Evolutionary conservation across 192 early-diverging fungal species (phyloP).

Genomic region (Coemansia biformis): DNA sequence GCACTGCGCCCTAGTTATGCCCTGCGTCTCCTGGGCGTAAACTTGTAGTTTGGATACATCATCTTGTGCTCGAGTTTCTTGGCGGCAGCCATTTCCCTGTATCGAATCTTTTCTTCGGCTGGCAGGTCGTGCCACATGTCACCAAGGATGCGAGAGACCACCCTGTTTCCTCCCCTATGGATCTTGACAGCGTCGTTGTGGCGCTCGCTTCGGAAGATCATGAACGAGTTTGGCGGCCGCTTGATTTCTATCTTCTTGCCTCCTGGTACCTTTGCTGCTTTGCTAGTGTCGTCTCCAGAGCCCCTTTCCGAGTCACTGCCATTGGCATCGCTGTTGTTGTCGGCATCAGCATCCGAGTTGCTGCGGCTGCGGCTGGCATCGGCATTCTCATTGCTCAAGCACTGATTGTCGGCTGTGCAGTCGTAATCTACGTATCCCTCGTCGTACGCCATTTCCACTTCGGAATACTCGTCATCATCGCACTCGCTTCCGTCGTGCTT

Average conservation of each 20-base stretch:
- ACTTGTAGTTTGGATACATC: slow-evolving; percentile 50
- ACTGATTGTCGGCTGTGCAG: too few species aligned
- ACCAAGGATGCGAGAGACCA: slow-evolving; percentile 42
- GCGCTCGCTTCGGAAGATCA: slow-evolving; percentile 42
- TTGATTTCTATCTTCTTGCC: slow-evolving; percentile 46
- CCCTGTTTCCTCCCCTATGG: slow-evolving; percentile 46
- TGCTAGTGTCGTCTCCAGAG: neutral
- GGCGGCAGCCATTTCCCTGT: slow-evolving; percentile 35
- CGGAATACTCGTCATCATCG: slow-evolving; percentile 6
- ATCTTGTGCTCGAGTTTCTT: slow-evolving; percentile 46
- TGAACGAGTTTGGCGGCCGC: slow-evolving; percentile 49
- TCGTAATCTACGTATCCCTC: too few species aligned
- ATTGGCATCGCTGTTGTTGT: slow-evolving; percentile 2
- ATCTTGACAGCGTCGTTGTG: slow-evolving; percentile 44
- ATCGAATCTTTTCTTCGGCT: slow-evolving; percentile 20
- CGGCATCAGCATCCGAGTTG: too few species aligned
- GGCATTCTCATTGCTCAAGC: too few species aligned
- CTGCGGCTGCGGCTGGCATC: too few species aligned
- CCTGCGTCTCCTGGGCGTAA: slow-evolving; percentile 40
- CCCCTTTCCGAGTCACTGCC: neutral
- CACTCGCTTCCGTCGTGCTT: neutral
- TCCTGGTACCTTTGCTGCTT: neutral
- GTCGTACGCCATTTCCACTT: too few species aligned
- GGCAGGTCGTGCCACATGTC: slow-evolving; percentile 41
- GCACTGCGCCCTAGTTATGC: neutral